Conservation (phyloP, 306 rosid species). For the Sphenostylis stenocarpa region DNA sequence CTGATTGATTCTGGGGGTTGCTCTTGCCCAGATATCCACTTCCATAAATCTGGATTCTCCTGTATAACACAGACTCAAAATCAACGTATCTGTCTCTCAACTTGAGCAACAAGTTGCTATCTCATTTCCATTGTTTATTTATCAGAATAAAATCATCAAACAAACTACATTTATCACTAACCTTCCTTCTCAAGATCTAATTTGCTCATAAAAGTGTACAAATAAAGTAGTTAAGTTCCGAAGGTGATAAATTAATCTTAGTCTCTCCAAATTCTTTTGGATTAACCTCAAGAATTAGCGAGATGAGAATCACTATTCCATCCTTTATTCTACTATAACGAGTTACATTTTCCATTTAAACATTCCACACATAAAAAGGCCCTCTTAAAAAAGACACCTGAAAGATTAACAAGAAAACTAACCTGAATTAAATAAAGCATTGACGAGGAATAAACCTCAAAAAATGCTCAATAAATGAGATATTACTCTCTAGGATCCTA, state of each 20-base stretch:
- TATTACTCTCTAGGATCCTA: too few relatives aligned
- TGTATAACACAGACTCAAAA: slow-evolving; percentile 29
- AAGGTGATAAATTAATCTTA: neutral
- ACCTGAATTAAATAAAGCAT: neutral
- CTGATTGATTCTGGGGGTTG: slow-evolving; percentile 66
- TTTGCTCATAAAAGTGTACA: neutral
- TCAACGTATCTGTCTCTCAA: neutral
- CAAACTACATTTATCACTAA: neutral
- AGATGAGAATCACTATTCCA: neutral
- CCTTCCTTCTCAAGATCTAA: slow-evolving; percentile 4
- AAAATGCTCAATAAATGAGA: too few relatives aligned
- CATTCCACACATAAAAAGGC: neutral
- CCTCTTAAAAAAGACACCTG: neutral
- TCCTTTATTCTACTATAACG: neutral
- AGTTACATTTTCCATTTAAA: neutral
- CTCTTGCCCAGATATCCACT: slow-evolving; percentile 88
- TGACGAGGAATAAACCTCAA: too few relatives aligned
- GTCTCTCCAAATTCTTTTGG: neutral
- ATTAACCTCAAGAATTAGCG: neutral
- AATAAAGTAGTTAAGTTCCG: neutral
- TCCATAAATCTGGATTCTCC: slow-evolving; percentile 97
- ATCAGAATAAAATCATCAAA: slow-evolving; percentile 17
- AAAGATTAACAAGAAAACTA: neutral
- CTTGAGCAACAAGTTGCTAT: neutral
- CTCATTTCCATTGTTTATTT: neutral